Evolutionary conservation across 139 green algal species (phyloP), one percentile per base, ranked within the genome.

Genomic region (Chlorella vulgaris): DNA sequence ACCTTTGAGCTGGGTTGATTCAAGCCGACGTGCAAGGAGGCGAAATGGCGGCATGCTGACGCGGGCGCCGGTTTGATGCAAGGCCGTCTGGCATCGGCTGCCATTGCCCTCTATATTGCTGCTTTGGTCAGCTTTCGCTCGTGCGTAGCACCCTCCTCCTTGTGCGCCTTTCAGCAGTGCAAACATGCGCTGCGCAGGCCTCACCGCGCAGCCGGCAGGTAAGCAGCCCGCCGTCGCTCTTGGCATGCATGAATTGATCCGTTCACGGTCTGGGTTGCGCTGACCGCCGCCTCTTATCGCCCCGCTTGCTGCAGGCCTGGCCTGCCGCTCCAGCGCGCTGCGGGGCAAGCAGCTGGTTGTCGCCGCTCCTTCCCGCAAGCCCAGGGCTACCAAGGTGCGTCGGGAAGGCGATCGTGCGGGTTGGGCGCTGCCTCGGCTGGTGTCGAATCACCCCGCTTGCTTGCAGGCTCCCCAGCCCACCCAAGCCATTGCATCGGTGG

Each of bases 401-500:
- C 55, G 5, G 15, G 22, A 5, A n/a, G 55, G 5, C 55, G n/a
- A 65, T 65, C 55, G 22, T 8, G 15, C 15, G 21, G 18, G 55
- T 5, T 65, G 55, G 55, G 55, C 47, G 22, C 18, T 21, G 55
- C 15, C 15, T n/a, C 18, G 18, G 5, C 8, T 8, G 55, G 55
- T 65, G 55, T 65, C 55, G 55, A 65, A 65, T 65, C 55, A 65
- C 5, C 55, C 55, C 68, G 21, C 26, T 47, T 50, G 21, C 28
- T 19, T 33, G 35, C 24, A 47, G 71, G 42, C 47, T 33, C 35
- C 42, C 31, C 73, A 79, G 53, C 53, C 38, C 36, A 68, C 73
- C 24, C 73, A 79, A 53, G 73, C 73, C 7, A 35, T 68, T 24
- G 73, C 73, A 0, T 35, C 50, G 51, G 73, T 79, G 73, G 73